These are phyloP conservation scores for Arthrobotrys iridis DNA, from an alignment of 2,329 filamentous ascomycete genomes.

Conservation along the genomic window DNA sequence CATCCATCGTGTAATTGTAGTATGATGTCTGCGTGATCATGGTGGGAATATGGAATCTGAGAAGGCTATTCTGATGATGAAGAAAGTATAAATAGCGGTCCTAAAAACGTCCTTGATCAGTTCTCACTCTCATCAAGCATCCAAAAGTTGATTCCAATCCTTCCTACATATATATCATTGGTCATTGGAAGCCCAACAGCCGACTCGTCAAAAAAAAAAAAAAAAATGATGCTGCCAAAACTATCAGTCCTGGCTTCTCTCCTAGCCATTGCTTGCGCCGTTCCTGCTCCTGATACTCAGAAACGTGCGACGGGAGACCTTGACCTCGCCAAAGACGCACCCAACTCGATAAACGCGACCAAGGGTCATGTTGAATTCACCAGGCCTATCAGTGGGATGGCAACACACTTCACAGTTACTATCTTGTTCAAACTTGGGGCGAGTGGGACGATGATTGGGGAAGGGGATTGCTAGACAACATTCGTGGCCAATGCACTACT, in stretches of 20 bases:
- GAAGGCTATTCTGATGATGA: neutral
- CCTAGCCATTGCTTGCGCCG: neutral
- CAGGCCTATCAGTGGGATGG: neutral
- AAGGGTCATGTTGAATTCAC: neutral
- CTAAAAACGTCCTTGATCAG: neutral
- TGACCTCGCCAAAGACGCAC: neutral
- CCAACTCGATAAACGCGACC: neutral
- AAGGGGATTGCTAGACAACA: conserved; percentile 16
- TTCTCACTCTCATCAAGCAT: neutral
- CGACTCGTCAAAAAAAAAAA: no score
- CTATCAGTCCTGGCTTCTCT: neutral
- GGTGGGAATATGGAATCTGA: neutral
- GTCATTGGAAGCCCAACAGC: neutral
- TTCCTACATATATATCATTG: neutral
- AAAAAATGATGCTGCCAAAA: neutral
- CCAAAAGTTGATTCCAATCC: neutral
- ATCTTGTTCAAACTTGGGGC: conserved; percentile 11
- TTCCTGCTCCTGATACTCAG: neutral
- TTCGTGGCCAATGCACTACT: neutral
- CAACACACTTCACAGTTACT: neutral
- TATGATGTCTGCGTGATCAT: neutral
- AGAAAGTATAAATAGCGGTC: neutral
- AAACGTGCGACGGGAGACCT: neutral
- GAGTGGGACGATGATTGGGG: conserved; percentile 27
- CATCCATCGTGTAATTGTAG: neutral